These are phyloP conservation scores for Candida sanyiensis DNA, from an alignment of 805 yeast species.

Conservation along the genomic window DNA sequence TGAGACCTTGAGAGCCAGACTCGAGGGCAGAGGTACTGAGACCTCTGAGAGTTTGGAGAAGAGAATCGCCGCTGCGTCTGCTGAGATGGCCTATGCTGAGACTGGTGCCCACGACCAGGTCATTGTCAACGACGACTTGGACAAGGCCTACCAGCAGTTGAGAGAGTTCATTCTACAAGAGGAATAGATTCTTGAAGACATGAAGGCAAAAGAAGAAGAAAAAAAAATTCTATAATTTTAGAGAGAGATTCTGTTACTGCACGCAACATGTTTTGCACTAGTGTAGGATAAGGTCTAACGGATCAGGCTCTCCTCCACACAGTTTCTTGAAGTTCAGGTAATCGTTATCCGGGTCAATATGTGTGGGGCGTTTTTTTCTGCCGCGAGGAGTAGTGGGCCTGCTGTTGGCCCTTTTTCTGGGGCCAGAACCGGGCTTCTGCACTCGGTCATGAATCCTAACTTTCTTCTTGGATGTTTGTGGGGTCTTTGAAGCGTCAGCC, in stretches of 20 bases:
- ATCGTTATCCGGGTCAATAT: constrained; percentile 2
- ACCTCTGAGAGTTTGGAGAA: constrained; percentile 77
- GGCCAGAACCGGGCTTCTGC: no score
- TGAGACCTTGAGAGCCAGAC: constrained; percentile 68
- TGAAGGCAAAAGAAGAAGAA: background rate
- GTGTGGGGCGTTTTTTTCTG: constrained; percentile 5
- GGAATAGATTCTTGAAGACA: constrained; percentile 3
- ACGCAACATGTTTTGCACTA: background rate
- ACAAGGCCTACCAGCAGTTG: constrained; percentile 78
- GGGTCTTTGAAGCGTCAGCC: background rate
- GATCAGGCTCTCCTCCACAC: constrained; percentile 18
- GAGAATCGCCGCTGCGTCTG: constrained; percentile 80
- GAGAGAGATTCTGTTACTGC: background rate
- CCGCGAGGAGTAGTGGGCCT: background rate
- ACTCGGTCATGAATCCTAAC: constrained; percentile 20
- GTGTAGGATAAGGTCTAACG: constrained; percentile 14
- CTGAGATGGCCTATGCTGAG: constrained; percentile 83
- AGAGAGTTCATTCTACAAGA: constrained; percentile 63
- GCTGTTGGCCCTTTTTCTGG: background rate
- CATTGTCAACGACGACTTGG: constrained; percentile 88
- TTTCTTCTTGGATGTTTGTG: background rate
- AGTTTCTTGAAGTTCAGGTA: constrained; percentile 10
- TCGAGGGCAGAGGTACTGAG: constrained; percentile 91
- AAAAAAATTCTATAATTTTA: background rate
- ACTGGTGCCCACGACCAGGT: constrained; percentile 89